Evolutionary conservation across 192 early-diverging fungal species (phyloP).

Genomic region (Linnemannia exigua): DNA sequence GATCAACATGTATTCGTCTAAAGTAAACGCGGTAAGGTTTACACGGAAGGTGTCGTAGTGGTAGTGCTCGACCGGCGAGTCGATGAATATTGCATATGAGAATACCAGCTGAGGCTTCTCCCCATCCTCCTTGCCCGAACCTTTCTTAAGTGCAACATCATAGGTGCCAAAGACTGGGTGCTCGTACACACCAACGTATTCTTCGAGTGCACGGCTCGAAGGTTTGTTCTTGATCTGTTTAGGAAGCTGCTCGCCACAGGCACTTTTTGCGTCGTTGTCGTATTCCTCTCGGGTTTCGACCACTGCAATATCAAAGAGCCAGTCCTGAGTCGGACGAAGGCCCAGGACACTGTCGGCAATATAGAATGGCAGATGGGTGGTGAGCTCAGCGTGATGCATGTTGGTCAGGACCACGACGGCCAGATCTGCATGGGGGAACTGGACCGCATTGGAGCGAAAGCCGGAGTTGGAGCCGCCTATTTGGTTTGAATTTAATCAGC

Average conservation of each 20-base stretch:
- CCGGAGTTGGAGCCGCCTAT: constrained; percentile 2
- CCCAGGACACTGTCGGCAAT: constrained; percentile 13
- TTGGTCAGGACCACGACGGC: constrained; percentile 7
- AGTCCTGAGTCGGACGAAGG: constrained; percentile 12
- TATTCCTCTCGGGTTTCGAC: background rate
- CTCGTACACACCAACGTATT: constrained; percentile 7
- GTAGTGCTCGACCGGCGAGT: too few species aligned
- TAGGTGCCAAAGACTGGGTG: too few species aligned
- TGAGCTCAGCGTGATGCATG: background rate
- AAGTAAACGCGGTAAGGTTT: too few species aligned
- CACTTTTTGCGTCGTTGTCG: too few species aligned
- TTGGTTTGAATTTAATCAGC: too few species aligned
- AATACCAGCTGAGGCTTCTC: too few species aligned
- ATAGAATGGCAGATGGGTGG: background rate
- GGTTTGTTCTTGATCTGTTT: constrained; percentile 4
- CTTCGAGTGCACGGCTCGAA: background rate
- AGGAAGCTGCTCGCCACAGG: constrained; percentile 2
- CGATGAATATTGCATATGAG: too few species aligned
- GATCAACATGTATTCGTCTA: too few species aligned
- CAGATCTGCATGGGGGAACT: constrained; percentile 9
- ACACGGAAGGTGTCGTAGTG: too few species aligned
- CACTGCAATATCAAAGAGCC: background rate
- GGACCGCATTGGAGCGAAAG: background rate
- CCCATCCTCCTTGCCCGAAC: too few species aligned
- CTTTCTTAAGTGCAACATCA: too few species aligned